Conservation (phyloP, 306 rosid species). For the Lathyrus aphaca region DNA sequence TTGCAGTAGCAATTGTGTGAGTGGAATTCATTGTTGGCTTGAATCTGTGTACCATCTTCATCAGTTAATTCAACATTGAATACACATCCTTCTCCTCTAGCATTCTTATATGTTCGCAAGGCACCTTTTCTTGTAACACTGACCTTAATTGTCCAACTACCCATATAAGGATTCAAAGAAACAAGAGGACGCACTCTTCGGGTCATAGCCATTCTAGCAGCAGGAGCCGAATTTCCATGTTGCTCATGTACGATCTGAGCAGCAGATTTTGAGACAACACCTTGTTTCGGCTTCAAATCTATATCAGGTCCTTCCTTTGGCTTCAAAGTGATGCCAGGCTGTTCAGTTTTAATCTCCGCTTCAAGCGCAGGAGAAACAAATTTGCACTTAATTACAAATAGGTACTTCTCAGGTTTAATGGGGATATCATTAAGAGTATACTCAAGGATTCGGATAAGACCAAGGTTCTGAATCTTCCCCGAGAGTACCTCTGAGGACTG, state of each 20-base stretch:
- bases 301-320: slow-evolving; percentile 60
- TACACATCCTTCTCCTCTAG: slow-evolving; percentile 93
- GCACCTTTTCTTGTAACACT: slow-evolving; percentile 87
- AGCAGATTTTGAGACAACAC: slow-evolving; percentile 73
- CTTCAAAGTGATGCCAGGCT: slow-evolving; percentile 37
- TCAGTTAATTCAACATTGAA: slow-evolving; percentile 94
- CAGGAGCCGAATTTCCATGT: slow-evolving; percentile 63
- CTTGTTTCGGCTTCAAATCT: slow-evolving; percentile 71
- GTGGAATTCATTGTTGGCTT: too few species aligned
- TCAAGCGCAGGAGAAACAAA: slow-evolving; percentile 74
- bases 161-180: slow-evolving; percentile 90
- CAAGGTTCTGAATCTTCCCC: slow-evolving; percentile 82
- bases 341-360: slow-evolving; percentile 60
- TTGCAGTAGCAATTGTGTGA: too few species aligned
- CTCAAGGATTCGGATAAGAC: slow-evolving; percentile 71
- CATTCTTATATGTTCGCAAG: slow-evolving; percentile 82
- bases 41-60: too few species aligned
- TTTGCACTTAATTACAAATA: slow-evolving; percentile 75
- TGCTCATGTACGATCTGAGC: slow-evolving; percentile 90
- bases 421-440: slow-evolving; percentile 81
- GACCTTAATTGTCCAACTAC: slow-evolving; percentile 88
- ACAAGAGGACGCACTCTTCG: slow-evolving; percentile 89
- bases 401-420: slow-evolving; percentile 71
- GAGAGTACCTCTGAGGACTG: slow-evolving; percentile 55
- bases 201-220: slow-evolving; percentile 88